phyloP scores from a whole-genome alignment of 306 rosid species.

The Rosa rugosa region DNA sequence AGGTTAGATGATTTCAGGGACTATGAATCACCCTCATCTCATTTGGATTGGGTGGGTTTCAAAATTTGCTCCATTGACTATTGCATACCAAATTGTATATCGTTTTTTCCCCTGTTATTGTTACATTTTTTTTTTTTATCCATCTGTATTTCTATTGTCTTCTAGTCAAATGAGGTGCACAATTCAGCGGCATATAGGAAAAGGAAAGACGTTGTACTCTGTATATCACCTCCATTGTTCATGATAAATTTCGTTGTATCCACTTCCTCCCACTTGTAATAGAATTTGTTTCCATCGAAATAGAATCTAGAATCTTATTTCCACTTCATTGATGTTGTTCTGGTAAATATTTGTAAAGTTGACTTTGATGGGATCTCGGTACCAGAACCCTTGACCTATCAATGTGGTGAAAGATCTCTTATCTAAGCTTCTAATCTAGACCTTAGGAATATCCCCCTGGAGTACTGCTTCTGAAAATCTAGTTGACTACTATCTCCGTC shows the following conservation, averaged over 20 bases:
- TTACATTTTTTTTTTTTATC: constrained; percentile 27
- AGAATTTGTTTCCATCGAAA: constrained; percentile 18
- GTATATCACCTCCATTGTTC: constrained; percentile 37
- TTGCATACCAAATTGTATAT: constrained; percentile 40
- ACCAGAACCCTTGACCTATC: not conserved
- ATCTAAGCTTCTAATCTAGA: not conserved
- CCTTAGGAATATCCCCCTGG: not conserved
- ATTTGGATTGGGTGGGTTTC: constrained; percentile 25
- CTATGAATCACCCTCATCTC: constrained; percentile 33
- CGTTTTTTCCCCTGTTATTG: constrained; percentile 19
- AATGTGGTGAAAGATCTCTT: constrained; percentile 1
- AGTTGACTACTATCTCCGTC: not conserved
- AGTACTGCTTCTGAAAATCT: constrained; percentile 1
- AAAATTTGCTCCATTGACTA: constrained; percentile 36
- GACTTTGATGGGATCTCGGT: constrained; percentile 1
- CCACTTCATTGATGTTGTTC: not conserved
- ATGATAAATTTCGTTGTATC: constrained; percentile 25
- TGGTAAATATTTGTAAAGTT: not conserved
- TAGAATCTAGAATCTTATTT: constrained; percentile 1
- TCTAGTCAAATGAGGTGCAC: constrained; percentile 43
- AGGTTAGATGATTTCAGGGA: constrained; percentile 17
- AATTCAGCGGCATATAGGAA: constrained; percentile 42
- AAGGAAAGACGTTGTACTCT: constrained; percentile 33
- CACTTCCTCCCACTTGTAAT: constrained; percentile 27
- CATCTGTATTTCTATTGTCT: constrained; percentile 39